Conservation (phyloP, 2,329 filamentous ascomycete species). For the Periconia macrospinosa region DNA sequence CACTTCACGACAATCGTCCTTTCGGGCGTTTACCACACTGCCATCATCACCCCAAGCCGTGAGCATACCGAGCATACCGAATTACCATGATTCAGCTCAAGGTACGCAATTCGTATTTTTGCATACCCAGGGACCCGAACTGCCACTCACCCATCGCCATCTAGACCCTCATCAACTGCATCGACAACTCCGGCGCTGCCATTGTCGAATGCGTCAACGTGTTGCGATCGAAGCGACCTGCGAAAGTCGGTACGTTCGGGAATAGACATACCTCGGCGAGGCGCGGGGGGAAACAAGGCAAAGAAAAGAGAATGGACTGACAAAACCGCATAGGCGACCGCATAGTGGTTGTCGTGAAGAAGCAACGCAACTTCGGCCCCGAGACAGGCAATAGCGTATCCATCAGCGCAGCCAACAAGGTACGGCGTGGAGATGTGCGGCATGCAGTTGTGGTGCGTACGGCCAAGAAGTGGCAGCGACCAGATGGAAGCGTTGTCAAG, state of each 20-base stretch:
- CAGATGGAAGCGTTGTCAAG: conserved; percentile 84
- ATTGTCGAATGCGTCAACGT: conserved; percentile 96
- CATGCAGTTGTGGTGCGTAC: conserved; percentile 96
- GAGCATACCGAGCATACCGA: conserved; percentile 1
- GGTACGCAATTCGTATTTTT: conserved; percentile 18
- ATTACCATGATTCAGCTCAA: conserved; percentile 44
- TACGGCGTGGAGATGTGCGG: conserved; percentile 92
- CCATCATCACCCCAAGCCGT: conserved; percentile 4
- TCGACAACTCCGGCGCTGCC: conserved; percentile 98
- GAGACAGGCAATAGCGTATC: conserved; percentile 73
- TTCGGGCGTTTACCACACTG: not conserved
- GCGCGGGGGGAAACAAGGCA: not conserved
- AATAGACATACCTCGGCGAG: not conserved
- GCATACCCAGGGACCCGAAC: conserved; percentile 3
- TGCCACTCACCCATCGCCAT: conserved; percentile 58
- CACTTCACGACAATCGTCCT: conserved; percentile 15
- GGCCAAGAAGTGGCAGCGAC: conserved; percentile 80
- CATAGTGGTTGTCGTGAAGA: conserved; percentile 96
- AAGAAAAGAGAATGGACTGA: conserved; percentile 10
- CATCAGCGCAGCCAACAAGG: conserved; percentile 80
- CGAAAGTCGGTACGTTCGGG: conserved; percentile 74
- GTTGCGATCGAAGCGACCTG: conserved; percentile 84
- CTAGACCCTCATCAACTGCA: conserved; percentile 95
- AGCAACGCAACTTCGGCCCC: conserved; percentile 77
- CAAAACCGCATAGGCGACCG: conserved; percentile 70